Conservation (phyloP, 148 eudicot genomes). For the Mesembryanthemum crystallinum region DNA sequence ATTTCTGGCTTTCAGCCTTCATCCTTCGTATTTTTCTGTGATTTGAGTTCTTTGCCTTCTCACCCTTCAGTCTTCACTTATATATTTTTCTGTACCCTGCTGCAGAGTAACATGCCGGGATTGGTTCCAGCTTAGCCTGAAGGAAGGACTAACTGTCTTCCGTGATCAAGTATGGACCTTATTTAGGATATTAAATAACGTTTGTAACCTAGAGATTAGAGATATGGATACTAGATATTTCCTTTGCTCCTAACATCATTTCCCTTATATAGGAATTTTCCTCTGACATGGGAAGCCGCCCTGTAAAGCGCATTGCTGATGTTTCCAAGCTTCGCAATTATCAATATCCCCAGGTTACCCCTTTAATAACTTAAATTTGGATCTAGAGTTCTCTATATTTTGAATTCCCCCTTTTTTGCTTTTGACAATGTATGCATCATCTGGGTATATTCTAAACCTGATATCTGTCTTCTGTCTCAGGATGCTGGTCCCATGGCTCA, state of each 20-base stretch:
- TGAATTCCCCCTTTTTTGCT: background rate
- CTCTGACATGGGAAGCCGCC: constrained; percentile 95
- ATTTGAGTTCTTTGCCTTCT: background rate
- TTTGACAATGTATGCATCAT: background rate
- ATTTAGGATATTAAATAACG: constrained; percentile 2
- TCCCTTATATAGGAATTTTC: constrained; percentile 74
- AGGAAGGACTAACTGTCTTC: constrained; percentile 99
- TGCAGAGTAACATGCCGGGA: constrained; percentile 97
- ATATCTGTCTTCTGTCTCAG: constrained; percentile 39
- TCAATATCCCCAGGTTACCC: constrained; percentile 89
- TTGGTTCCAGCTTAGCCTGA: constrained; percentile 98
- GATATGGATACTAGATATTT: background rate
- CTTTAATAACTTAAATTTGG: background rate
- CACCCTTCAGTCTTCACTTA: background rate
- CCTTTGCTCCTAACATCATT: background rate
- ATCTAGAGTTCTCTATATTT: background rate
- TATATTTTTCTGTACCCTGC: constrained; percentile 10
- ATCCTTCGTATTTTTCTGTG: background rate
- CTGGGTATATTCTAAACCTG: background rate
- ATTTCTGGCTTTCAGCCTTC: background rate
- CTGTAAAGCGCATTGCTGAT: constrained; percentile 93
- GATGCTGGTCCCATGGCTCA: constrained; percentile 99
- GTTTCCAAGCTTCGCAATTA: constrained; percentile 87
- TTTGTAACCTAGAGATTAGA: background rate
- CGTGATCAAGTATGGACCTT: constrained; percentile 78